Conservation (phyloP, 805 yeast genomes). For the Grigorovia transvaalensis region DNA sequence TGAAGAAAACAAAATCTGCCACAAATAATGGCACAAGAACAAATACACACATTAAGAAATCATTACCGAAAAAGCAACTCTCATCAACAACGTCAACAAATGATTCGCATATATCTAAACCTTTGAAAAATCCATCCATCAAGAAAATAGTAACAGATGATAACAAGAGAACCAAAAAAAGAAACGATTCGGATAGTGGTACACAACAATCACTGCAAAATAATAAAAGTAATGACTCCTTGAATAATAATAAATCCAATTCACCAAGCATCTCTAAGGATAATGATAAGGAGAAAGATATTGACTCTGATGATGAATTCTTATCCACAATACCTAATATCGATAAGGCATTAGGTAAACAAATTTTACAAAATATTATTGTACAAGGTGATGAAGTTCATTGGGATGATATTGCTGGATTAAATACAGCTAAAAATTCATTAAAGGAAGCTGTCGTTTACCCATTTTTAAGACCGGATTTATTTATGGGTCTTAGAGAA, state of each 20-base stretch:
- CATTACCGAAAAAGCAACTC: background rate
- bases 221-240: background rate
- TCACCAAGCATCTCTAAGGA: background rate
- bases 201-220: background rate
- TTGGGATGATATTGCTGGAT: constrained; percentile 94
- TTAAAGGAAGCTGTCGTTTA: constrained; percentile 92
- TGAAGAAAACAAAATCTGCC: background rate
- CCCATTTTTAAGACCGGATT: constrained; percentile 88
- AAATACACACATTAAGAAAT: background rate
- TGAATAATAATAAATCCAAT: background rate
- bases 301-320: constrained; percentile 1
- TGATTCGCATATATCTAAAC: background rate
- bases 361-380: constrained; percentile 78
- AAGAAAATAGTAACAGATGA: background rate
- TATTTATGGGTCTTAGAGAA: constrained; percentile 82
- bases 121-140: background rate
- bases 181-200: background rate
- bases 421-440: constrained; percentile 78
- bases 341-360: constrained; percentile 68
- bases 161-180: background rate
- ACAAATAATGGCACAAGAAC: background rate
- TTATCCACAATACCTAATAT: constrained; percentile 46
- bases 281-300: background rate
- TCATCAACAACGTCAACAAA: background rate
- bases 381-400: constrained; percentile 82